Evolutionary conservation across 768 basidiomycete genomes (phyloP), one percentile per base, ranked within the genome.

Genomic region (Holtermannia corniformis): DNA sequence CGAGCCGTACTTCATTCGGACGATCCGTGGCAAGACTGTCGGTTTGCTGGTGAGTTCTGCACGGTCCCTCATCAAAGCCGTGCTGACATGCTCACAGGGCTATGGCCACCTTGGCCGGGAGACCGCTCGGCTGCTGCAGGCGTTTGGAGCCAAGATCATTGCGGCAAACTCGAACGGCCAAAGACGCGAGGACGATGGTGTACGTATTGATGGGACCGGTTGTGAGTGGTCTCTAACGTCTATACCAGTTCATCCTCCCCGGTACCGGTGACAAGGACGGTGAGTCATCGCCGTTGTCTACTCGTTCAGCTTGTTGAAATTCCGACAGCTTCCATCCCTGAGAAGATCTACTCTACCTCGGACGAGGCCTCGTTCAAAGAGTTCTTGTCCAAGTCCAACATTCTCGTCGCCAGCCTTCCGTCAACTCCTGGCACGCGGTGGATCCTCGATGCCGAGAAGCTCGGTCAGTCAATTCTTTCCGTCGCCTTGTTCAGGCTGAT

Each of bases 261-360:
- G 71, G 69, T 0, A 72, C 71, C 0, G 71, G 71, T 16, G 71
- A 72, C 41, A 40, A 49, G 12, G 62, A 68, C 14, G 70, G 71
- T 71, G 37, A 44, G 62, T 57, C 13, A 4, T 21, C 3, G 32
- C 28, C 41, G 13, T n/a, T n/a, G n/a, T n/a, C n/a, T n/a, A n/a
- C n/a, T n/a, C 23, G 5, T 12, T 49, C 26, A 50, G 1, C 4
- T 44, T 23, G 20, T n/a, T 43, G 19, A 10, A 10, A n/a, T 10
- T 40, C 25, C 19, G 3, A 13, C 37, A 72, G 71, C 65, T 16
- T 62, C 64, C 0, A 58, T 70, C 16, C 71, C 71, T 2, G 56
- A 58, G n/a, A 21, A 51, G 25, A 67, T 59, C 58, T 72, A 61
- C 55, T 55, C 64, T 0, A 64, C 69, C 3, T 51, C 56, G 19